Evolutionary conservation across 2,329 filamentous ascomycete genomes (phyloP).

Genomic region (Xylaria sp.): DNA sequence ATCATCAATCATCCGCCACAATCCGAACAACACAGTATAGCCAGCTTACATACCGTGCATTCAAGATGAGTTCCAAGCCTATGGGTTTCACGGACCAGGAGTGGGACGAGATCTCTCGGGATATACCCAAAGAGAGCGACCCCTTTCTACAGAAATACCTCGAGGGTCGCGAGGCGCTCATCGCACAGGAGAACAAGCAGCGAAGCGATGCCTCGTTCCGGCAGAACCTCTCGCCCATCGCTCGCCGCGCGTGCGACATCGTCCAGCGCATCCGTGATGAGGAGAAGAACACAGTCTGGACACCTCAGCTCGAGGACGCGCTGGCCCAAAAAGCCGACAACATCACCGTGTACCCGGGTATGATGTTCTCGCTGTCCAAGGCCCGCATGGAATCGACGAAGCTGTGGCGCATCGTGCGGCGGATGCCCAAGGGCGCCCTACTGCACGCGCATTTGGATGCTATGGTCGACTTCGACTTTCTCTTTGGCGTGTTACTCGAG

Average conservation of each 20-base stretch:
- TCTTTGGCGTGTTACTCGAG: constrained; percentile 76
- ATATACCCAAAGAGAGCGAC: constrained; percentile 70
- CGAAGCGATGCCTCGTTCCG: constrained; percentile 81
- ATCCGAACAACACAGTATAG: background rate
- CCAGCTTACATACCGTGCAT: no score
- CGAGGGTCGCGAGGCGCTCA: constrained; percentile 77
- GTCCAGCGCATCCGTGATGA: constrained; percentile 81
- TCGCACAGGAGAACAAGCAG: constrained; percentile 82
- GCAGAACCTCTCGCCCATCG: constrained; percentile 80
- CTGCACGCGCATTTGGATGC: constrained; percentile 91
- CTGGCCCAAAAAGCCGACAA: constrained; percentile 69
- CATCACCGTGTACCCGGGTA: constrained; percentile 81
- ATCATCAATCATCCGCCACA: background rate
- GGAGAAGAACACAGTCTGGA: constrained; percentile 83
- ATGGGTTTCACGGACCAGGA: constrained; percentile 61
- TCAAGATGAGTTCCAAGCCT: constrained; percentile 33
- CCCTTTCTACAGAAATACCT: constrained; percentile 87
- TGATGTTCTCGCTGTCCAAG: constrained; percentile 92
- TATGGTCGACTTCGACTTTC: constrained; percentile 87
- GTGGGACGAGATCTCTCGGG: constrained; percentile 67
- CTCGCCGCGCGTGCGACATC: constrained; percentile 80
- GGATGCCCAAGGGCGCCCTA: constrained; percentile 89
- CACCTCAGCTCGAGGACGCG: constrained; percentile 74
- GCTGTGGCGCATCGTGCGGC: constrained; percentile 84
- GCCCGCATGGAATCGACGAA: constrained; percentile 85